Evolutionary conservation across 2,329 filamentous ascomycete species (phyloP).

Genomic region (Neophaeococcomyces mojaviensis): DNA sequence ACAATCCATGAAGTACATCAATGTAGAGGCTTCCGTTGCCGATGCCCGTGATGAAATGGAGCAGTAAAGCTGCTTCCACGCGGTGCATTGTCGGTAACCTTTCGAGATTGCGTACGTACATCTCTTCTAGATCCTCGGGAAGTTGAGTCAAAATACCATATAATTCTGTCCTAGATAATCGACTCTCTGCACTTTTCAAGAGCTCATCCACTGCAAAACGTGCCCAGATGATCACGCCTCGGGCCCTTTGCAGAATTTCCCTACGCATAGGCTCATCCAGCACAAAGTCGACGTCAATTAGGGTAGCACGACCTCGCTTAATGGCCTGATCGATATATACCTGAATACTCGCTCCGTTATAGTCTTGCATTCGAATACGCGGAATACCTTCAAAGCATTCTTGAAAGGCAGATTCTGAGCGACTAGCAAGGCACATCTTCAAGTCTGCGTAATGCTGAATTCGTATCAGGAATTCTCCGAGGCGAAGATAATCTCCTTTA

Average conservation of each 20-base stretch:
- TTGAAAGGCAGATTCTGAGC: neutral
- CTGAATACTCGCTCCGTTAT: neutral
- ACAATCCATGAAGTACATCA: too few relatives aligned
- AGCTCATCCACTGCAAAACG: neutral
- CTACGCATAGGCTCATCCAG: neutral
- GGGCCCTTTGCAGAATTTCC: neutral
- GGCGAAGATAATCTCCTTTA: neutral
- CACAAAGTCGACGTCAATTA: too few relatives aligned
- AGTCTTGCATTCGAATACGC: neutral
- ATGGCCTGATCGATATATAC: neutral
- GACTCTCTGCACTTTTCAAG: neutral
- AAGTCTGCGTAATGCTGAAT: neutral
- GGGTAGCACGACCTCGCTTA: neutral
- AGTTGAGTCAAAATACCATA: neutral
- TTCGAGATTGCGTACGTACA: too few relatives aligned
- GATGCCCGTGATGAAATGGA: too few relatives aligned
- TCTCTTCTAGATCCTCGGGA: neutral
- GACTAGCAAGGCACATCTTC: constrained; percentile 3
- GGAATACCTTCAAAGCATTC: neutral
- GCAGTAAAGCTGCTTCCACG: too few relatives aligned
- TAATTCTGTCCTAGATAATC: neutral
- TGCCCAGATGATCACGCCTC: constrained; percentile 1
- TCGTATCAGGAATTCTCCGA: neutral
- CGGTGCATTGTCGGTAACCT: too few relatives aligned
- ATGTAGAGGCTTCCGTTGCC: too few relatives aligned